Conservation (phyloP, 345 rosid genomes). For the Trapa incisa region DNA sequence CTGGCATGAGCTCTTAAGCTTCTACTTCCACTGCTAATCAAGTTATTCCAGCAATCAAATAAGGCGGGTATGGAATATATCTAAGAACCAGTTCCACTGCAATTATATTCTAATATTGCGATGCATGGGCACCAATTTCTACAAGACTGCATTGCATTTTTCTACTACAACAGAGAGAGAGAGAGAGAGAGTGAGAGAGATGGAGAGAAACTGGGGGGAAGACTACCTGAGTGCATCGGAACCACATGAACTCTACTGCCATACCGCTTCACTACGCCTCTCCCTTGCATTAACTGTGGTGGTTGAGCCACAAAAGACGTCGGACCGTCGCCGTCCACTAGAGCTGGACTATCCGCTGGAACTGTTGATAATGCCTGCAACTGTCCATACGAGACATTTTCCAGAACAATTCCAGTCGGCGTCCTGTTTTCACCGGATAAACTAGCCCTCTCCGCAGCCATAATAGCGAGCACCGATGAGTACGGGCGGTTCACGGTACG, state of each 20-base stretch:
- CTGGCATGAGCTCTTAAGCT: not conserved
- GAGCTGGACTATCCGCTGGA: constrained; percentile 34
- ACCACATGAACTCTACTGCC: constrained; percentile 59
- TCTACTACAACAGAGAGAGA: not conserved
- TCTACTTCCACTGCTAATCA: not conserved
- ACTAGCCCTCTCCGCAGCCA: constrained; percentile 52
- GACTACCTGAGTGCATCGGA: constrained; percentile 91
- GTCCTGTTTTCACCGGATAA: constrained; percentile 33
- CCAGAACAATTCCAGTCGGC: constrained; percentile 8
- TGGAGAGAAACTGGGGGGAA: not conserved
- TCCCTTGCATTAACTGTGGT: constrained; percentile 72
- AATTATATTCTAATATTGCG: not conserved
- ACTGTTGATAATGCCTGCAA: constrained; percentile 69
- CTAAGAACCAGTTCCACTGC: not conserved
- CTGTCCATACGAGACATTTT: constrained; percentile 53
- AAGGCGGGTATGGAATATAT: not conserved
- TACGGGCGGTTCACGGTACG: constrained; percentile 67
- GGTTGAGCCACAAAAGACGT: constrained; percentile 51
- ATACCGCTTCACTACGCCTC: constrained; percentile 70
- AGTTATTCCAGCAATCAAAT: not conserved
- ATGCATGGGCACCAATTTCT: not conserved
- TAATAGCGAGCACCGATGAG: constrained; percentile 44
- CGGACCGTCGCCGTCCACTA: constrained; percentile 34
- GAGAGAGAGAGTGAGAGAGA: too few species aligned
- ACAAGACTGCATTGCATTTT: not conserved